phyloP scores from a whole-genome alignment of 139 green algal genomes.

The Coelastrella sp. region DNA sequence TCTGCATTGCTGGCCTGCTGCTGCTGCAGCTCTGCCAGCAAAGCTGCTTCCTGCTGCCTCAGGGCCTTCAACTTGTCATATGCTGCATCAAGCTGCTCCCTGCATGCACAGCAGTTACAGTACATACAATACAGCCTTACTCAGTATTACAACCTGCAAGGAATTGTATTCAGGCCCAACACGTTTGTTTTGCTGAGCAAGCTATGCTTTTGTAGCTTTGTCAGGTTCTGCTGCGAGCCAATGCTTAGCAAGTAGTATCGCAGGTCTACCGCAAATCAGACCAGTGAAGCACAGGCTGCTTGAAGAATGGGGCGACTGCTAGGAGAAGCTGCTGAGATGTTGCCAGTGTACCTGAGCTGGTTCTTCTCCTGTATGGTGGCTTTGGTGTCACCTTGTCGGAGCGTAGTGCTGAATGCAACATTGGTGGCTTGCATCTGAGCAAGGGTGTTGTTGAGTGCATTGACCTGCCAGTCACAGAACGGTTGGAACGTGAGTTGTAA shows the following conservation, averaged over 20 bases:
- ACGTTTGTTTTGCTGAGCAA: too few relatives aligned
- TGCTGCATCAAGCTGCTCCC: slow-evolving; percentile 38
- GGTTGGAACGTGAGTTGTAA: too few relatives aligned
- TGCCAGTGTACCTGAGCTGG: slow-evolving; percentile 53
- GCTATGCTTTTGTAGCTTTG: too few relatives aligned
- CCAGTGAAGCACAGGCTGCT: neutral
- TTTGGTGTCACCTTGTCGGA: slow-evolving; percentile 61
- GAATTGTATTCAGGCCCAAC: too few relatives aligned
- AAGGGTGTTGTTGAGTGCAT: slow-evolving; percentile 77
- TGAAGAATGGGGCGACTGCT: too few relatives aligned
- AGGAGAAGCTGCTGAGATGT: too few relatives aligned
- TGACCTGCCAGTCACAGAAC: slow-evolving; percentile 63
- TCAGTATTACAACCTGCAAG: too few relatives aligned
- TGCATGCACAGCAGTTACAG: neutral
- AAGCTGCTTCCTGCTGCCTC: slow-evolving; percentile 3
- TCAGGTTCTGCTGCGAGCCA: too few relatives aligned
- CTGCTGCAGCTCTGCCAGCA: slow-evolving; percentile 30
- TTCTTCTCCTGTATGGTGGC: slow-evolving; percentile 56
- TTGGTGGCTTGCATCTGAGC: slow-evolving; percentile 77
- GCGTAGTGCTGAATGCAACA: slow-evolving; percentile 59
- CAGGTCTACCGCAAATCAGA: too few relatives aligned
- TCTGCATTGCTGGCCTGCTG: slow-evolving; percentile 45
- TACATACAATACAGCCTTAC: too few relatives aligned
- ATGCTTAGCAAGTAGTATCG: too few relatives aligned
- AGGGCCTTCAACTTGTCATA: slow-evolving; percentile 14